Evolutionary conservation across 306 rosid species (phyloP), one percentile per base, ranked within the genome.

Genomic region (Chamaecrista fasciculata): DNA sequence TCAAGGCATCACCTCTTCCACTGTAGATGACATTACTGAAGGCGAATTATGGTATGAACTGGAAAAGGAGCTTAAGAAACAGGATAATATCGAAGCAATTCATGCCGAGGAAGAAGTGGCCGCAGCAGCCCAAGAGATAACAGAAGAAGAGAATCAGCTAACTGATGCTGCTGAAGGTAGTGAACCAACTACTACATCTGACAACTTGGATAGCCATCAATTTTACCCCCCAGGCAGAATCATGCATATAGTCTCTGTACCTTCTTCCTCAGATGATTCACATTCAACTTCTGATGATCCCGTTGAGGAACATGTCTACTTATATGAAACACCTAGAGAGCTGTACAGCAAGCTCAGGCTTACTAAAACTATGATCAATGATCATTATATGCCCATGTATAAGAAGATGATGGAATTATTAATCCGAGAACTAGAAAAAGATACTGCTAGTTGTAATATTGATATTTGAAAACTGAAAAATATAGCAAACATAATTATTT

Each of bases 341-440:
- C 78, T 88, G 81, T 90, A 94, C 84, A 82, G 92, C 84, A 94
- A 94, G 82, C 98, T 94, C 55, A 84, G 97, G 57, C 96, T 94
- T 16, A 90, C 98, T 18, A 88, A 31, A 84, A 94, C 92, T 21
- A 94, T 94, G 98, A 85, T 94, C 52, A 90, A 94, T 43, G 98
- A 94, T 69, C 98, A 94, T 77, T 94, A 85, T 78, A 94, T 94
- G 98, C 98, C 98, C 11, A 88, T 90, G 97, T 90, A 94, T 78
- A 94, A 86, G 88, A 94, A 86, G 85, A 94, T 86, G 98, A 86
- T 94, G 84, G 98, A 94, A 81, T 75, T 79, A 67, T 69, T 94
- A 69, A 90, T 90, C 75, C 78, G 75, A 74, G 89, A 84, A 80
- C 86, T 94, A 72, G 91, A 88, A 80, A 88, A 62, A 48, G 87